Conservation (phyloP, 2,329 filamentous ascomycete species). For the Paecilomyces sp. region DNA sequence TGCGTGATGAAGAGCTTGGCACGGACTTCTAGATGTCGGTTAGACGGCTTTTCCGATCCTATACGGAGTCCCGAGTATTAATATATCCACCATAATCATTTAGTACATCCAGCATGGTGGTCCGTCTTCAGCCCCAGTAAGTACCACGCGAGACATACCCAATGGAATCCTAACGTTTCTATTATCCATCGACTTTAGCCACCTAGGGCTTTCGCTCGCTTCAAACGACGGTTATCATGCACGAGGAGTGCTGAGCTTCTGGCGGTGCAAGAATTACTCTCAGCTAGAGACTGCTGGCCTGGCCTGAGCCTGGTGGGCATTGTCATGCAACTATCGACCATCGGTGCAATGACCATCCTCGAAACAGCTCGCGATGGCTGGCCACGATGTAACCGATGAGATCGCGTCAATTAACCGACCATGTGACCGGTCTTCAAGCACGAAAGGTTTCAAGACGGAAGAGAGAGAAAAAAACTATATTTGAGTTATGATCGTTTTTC, state of each 20-base stretch:
- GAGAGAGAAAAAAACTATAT: not conserved
- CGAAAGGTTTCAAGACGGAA: not conserved
- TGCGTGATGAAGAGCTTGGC: not conserved
- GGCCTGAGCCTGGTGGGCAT: not conserved
- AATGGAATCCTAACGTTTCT: not conserved
- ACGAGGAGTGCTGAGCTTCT: not conserved
- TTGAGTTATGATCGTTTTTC: not conserved
- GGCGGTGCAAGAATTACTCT: not conserved
- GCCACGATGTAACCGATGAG: not conserved
- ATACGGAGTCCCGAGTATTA: too few relatives aligned
- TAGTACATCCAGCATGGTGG: not conserved
- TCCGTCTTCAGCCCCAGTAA: not conserved
- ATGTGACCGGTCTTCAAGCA: not conserved
- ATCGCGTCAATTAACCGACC: conserved; percentile 29
- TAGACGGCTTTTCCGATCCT: not conserved
- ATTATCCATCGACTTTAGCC: not conserved
- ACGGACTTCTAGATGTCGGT: not conserved
- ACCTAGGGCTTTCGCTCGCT: not conserved
- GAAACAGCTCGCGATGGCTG: not conserved
- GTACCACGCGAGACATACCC: not conserved
- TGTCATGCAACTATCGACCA: not conserved
- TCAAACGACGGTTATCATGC: not conserved
- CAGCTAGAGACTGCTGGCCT: not conserved
- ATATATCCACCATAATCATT: not conserved
- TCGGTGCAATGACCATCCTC: not conserved